phyloP scores from a whole-genome alignment of 2,329 filamentous ascomycete genomes.

The Pseudogymnoascus sp. region DNA sequence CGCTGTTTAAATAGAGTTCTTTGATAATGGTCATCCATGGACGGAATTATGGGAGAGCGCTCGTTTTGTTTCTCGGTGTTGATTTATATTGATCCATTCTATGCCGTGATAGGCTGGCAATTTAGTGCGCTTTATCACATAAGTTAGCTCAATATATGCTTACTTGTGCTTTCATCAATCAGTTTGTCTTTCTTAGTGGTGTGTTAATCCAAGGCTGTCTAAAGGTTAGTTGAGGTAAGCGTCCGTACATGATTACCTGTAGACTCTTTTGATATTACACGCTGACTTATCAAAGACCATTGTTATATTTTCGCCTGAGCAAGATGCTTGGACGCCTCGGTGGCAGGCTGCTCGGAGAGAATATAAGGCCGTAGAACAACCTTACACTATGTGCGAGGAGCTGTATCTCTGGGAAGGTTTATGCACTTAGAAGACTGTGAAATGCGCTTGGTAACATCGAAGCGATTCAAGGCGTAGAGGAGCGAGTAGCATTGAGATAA shows the following conservation, averaged over 20 bases:
- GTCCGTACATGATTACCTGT: neutral
- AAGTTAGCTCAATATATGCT: neutral
- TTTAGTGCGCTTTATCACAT: neutral
- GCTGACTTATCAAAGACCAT: no score
- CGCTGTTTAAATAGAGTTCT: neutral
- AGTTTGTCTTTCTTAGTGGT: neutral
- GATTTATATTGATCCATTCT: neutral
- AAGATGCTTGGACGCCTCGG: no score
- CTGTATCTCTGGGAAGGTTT: no score
- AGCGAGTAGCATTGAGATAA: no score
- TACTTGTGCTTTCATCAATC: neutral
- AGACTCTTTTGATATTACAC: neutral
- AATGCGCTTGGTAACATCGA: no score
- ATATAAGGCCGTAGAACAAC: no score
- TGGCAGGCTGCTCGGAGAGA: no score
- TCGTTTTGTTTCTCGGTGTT: neutral
- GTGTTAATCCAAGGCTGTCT: neutral
- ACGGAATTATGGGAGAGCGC: neutral
- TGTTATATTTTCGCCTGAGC: no score
- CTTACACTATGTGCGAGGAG: no score
- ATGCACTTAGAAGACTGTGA: no score
- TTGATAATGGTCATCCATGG: neutral
- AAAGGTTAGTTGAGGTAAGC: neutral
- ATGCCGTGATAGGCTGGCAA: neutral
- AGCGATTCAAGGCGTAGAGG: no score